Evolutionary conservation across 2,329 filamentous ascomycete species (phyloP), one percentile per base, ranked within the genome.

Genomic region (Penicillium italicum): DNA sequence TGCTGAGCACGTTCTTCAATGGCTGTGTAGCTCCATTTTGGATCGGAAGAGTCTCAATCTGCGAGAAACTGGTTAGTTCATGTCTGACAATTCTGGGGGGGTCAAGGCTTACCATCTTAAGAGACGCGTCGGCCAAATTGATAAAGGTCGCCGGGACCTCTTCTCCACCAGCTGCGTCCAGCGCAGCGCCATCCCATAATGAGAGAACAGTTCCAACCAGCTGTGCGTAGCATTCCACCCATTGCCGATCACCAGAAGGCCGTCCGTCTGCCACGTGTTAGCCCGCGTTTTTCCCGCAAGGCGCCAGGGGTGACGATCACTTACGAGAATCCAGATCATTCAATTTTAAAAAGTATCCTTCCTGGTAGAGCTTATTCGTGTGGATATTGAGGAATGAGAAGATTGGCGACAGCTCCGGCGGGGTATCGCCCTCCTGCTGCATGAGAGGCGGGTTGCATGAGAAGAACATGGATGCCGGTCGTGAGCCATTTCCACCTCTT

Each of bases 201-300:
- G 94, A 97, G 55, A 99, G 78, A 16, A 97, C 90, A 1, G 94
- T 97, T 62, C 94, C 94, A 18, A 97, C 91, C 16, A 99, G 85
- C 72, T 97, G 94, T 41, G 93, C 92, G 76, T 97, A 99, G 75
- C 91, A 97, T 79, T 99, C 94, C 36, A 89, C 89, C 94, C 94
- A 99, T 62, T 86, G 90, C 66, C 94, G 83, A 74, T 97, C 92
- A 40, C 83, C 75, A 69, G 93, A 95, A 11, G 91, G 89, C 60
- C 88, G 87, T 48, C 94, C 94, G 74, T 93, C 91, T 96, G 73
- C 26, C 28, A 50, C 56, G 52, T 44, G 55, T 80, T 66, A 78
- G 74, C 43, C 10, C 11, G 3, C n/a, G 18, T 31, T 31, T 40
- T 30, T 49, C 38, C 34, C 41, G 38, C 36, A 30, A 40, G 33